Conservation (phyloP, 208 protist genomes). For the Trichomonas vaginalis region DNA sequence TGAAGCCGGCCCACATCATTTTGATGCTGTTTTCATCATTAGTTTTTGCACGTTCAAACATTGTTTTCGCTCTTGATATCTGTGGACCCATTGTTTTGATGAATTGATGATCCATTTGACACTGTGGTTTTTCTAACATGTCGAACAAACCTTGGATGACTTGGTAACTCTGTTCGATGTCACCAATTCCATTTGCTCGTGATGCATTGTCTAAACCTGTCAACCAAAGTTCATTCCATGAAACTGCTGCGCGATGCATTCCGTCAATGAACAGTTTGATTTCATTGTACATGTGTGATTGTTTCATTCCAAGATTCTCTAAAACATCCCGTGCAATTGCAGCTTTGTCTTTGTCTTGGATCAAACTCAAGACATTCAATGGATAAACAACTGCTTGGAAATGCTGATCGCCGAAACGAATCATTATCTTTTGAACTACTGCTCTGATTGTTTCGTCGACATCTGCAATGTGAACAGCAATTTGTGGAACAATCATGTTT, state of each 20-base stretch:
- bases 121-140: not conserved
- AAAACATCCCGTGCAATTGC: not conserved
- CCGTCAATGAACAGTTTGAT: not conserved
- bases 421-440: not conserved
- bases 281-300: not conserved
- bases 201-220: not conserved
- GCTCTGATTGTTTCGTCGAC: not conserved
- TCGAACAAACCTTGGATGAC: not conserved
- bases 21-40: not conserved
- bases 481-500: not conserved
- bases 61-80: not conserved
- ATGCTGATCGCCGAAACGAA: not conserved
- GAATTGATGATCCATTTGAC: not conserved
- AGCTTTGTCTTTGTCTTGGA: not conserved
- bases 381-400: slow-evolving; percentile 6
- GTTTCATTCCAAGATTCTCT: not conserved
- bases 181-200: not conserved
- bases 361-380: not conserved
- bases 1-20: not conserved
- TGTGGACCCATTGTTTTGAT: not conserved
- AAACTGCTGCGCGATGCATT: not conserved
- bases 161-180: not conserved
- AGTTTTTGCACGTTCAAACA: not conserved
- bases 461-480: not conserved
- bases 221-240: not conserved